Evolutionary conservation across 768 basidiomycete genomes (phyloP), one percentile per base, ranked within the genome.

Genomic region (Rickenella mellea): DNA sequence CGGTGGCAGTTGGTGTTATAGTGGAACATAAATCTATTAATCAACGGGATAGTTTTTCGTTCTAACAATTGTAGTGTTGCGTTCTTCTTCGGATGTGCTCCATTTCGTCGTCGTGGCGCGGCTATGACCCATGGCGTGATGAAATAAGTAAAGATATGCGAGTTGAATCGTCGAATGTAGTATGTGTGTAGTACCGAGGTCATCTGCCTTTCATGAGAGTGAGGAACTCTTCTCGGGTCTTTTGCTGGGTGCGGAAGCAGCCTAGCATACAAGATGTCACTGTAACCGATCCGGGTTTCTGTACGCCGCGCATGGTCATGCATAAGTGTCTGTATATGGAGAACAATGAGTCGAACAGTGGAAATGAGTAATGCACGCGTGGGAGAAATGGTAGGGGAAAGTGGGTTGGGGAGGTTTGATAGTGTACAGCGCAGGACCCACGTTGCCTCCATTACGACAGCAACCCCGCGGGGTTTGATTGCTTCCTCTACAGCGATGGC

Each of bases 261-360:
- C 96, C 96, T 40, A 97, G 70, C 96, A 99, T 99, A 52, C 92
- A 94, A 5, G 88, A 92, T 5, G 96, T 99, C 33, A 92, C 84
- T 1, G 96, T 99, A 19, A 86, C 78, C 6, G 94, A 74, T 20
- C 96, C 96, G 2, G 94, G 94, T 64, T 99, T 99, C 65, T 99
- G 96, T 7, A 99, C 96, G 41, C 96, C 96, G 48, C 96, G 84
- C 94, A 98, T 98, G 3, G 94, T 92, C 96, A 99, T 99, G 58
- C 94, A 98, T 62, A 97, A 74, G 64, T 98, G 94, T 19, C 90
- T 93, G 55, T 17, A 24, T 36, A 36, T 6, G 15, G 12, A 17
- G 3, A 14, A 36, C 7, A 19, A 11, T 7, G 24, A 36, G 33
- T 36, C 33, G 24, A 36, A 15, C 33, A 36, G 19, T 19, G 19